These are phyloP conservation scores for Paraurostyla sp. DNA, from an alignment of 73 alveolate species.

Conservation along the genomic window DNA sequence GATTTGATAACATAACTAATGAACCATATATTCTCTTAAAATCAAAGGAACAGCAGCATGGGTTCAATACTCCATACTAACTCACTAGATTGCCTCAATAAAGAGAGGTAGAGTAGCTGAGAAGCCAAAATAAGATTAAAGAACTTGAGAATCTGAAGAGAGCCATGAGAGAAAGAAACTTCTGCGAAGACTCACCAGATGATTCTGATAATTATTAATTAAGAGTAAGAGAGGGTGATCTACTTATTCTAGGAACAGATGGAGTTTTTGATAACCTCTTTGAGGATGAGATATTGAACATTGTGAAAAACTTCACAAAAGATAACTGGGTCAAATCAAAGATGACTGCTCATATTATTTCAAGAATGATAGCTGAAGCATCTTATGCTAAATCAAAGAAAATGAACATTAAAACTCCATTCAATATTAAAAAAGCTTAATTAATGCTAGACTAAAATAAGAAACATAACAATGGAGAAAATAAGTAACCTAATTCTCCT, in stretches of 20 bases:
- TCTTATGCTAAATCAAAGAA: not conserved
- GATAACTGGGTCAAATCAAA: not conserved
- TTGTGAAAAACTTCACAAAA: conserved; percentile 5
- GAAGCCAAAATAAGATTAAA: not conserved
- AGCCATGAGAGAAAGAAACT: conserved; percentile 47
- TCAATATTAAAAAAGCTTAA: conserved; percentile 11
- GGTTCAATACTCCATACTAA: conserved; percentile 69
- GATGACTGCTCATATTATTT: not conserved
- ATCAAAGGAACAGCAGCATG: conserved; percentile 71
- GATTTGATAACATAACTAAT: conserved; percentile 45
- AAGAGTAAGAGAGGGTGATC: conserved; percentile 72
- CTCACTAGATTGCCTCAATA: conserved; percentile 47
- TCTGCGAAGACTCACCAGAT: conserved; percentile 71
- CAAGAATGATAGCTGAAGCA: conserved; percentile 47
- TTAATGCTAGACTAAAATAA: not conserved
- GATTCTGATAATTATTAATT: conserved; percentile 68
- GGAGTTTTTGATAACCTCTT: conserved; percentile 75
- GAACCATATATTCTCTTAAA: not conserved
- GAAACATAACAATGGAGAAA: not conserved
- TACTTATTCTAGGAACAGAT: conserved; percentile 74
- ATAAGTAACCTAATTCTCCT: not conserved
- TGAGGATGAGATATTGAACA: conserved; percentile 50
- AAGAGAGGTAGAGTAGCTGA: conserved; percentile 52
- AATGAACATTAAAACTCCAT: conserved; percentile 34
- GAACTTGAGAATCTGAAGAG: conserved; percentile 26